phyloP scores from a whole-genome alignment of 2,329 filamentous ascomycete species.

The Chaetomiaceae sp. region DNA sequence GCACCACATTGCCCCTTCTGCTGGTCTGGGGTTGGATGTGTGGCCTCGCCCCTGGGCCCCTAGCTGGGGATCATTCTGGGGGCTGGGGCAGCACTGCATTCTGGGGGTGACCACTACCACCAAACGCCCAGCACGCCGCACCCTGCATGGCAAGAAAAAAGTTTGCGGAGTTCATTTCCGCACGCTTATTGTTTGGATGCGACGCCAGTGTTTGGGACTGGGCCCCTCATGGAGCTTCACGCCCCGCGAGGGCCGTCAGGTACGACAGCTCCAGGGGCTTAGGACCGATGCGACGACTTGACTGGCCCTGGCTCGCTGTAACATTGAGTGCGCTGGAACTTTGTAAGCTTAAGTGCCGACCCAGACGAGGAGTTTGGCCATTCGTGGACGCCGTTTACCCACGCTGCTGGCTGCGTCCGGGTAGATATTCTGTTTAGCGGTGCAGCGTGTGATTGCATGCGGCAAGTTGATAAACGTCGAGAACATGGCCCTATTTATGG shows the following conservation, averaged over 20 bases:
- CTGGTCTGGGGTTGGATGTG: constrained; percentile 2
- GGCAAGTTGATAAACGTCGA: constrained; percentile 5
- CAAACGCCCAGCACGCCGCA: neutral
- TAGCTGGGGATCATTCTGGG: neutral
- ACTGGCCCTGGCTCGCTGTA: no score
- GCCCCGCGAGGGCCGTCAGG: constrained; percentile 2
- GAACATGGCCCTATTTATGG: constrained; percentile 18
- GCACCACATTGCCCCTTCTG: constrained; percentile 7
- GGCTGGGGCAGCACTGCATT: neutral
- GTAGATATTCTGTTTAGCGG: neutral
- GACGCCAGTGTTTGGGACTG: constrained; percentile 12
- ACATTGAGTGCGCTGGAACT: neutral
- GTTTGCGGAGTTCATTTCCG: constrained; percentile 17
- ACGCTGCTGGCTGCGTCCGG: neutral
- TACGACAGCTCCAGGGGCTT: neutral
- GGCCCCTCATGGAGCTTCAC: neutral
- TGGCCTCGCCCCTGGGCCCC: constrained; percentile 7
- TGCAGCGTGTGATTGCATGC: constrained; percentile 16
- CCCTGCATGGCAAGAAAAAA: neutral
- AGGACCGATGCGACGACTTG: no score
- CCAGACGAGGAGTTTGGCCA: neutral
- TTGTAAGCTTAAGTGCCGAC: constrained; percentile 9
- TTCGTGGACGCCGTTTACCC: neutral
- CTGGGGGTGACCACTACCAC: neutral
- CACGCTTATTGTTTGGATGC: constrained; percentile 18